A percentile compares a stretch with the other conserved stretches of the same genome.
phyloP scores from a whole-genome alignment of 2,329 filamentous ascomycete species.

The Neocucurbitaria cava region DNA sequence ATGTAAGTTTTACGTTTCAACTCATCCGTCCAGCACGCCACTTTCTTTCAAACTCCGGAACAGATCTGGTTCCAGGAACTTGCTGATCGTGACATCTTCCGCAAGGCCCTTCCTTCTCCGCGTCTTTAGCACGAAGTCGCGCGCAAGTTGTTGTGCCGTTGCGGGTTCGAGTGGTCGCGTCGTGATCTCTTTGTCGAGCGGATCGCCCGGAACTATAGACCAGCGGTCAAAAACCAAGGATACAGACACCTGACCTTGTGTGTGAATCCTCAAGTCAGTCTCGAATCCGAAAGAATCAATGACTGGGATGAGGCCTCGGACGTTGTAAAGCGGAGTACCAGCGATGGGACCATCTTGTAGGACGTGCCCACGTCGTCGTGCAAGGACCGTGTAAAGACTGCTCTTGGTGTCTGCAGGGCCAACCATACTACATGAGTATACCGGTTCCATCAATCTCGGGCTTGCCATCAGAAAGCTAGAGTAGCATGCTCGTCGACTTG shows the following conservation, averaged over 20 bases:
- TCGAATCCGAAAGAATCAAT: conserved; percentile 99
- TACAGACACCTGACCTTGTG: conserved; percentile 88
- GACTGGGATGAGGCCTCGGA: conserved; percentile 89
- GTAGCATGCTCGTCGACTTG: conserved; percentile 89
- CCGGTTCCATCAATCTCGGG: conserved; percentile 93
- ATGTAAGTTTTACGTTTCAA: conserved; percentile 5
- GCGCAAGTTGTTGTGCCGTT: conserved; percentile 83
- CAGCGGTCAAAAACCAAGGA: conserved; percentile 94
- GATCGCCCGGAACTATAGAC: conserved; percentile 95
- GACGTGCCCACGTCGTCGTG: conserved; percentile 88
- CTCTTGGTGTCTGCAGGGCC: conserved; percentile 89
- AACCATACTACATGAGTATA: conserved; percentile 92
- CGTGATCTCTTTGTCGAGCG: conserved; percentile 85
- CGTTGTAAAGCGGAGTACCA: conserved; percentile 90
- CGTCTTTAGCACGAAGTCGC: conserved; percentile 97
- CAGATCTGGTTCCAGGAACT: conserved; percentile 94
- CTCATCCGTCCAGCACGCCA: conserved; percentile 74
- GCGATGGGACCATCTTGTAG: conserved; percentile 93
- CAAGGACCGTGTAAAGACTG: conserved; percentile 89
- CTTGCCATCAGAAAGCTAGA: conserved; percentile 97
- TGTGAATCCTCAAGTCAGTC: conserved; percentile 95
- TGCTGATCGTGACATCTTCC: conserved; percentile 94
- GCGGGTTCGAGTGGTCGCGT: conserved; percentile 87
- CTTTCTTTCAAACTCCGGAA: conserved; percentile 88
- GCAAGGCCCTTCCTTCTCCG: conserved; percentile 89